phyloP scores from a whole-genome alignment of 164 flowering plant species.

The Sextonia rubra region DNA sequence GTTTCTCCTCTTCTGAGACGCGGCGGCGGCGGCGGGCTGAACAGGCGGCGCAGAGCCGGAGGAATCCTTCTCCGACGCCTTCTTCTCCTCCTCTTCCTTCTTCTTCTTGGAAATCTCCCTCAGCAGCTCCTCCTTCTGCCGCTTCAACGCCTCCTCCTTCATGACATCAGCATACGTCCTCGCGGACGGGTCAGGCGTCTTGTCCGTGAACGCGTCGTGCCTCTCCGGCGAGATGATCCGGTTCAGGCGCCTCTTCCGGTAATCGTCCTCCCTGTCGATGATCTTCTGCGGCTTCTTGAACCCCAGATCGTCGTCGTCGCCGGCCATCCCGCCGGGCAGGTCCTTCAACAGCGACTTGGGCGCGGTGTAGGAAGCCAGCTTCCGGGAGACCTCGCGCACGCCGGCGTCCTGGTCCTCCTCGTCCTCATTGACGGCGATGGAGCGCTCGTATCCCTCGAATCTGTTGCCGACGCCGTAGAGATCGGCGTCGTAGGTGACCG shows the following conservation, averaged over 20 bases:
- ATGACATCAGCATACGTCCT: conserved; percentile 90
- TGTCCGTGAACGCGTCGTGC: conserved; percentile 88
- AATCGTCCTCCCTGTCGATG: conserved; percentile 87
- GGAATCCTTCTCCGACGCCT: conserved; percentile 28
- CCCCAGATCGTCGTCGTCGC: conserved; percentile 48
- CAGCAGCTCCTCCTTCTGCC: conserved; percentile 70
- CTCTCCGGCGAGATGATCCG: conserved; percentile 79
- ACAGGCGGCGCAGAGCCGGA: conserved; percentile 10
- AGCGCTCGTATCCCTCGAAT: conserved; percentile 54
- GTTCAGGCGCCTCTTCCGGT: conserved; percentile 66
- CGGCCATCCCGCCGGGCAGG: conserved; percentile 45
- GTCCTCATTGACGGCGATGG: conserved; percentile 80
- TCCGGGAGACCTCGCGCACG: conserved; percentile 59
- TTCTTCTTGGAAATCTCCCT: conserved; percentile 70
- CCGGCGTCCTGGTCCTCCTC: conserved; percentile 47
- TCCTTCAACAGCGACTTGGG: conserved; percentile 71
- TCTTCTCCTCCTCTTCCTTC: conserved; percentile 77
- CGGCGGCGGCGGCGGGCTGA: too few relatives aligned
- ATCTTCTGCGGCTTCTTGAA: conserved; percentile 58
- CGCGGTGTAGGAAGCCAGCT: conserved; percentile 79
- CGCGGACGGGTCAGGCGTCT: conserved; percentile 69
- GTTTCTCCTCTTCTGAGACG: conserved; percentile 71
- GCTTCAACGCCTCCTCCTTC: conserved; percentile 75
- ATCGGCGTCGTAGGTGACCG: conserved; percentile 67
- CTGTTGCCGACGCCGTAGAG: conserved; percentile 56